These are phyloP conservation scores for Anaeramoeba ignava DNA, from an alignment of 78 protist species.

Conservation along the genomic window DNA sequence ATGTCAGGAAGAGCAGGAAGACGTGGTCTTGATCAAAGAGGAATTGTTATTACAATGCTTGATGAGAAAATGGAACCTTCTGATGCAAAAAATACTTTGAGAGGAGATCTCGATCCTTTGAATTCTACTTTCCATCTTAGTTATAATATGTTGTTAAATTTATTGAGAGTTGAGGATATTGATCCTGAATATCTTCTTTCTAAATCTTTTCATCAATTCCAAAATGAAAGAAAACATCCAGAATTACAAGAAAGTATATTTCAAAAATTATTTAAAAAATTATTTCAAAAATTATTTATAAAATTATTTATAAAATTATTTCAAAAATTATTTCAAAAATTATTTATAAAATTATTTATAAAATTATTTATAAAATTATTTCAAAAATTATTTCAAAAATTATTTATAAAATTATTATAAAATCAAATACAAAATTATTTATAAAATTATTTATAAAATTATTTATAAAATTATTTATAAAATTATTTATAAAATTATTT, in stretches of 20 bases:
- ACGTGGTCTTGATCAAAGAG: conserved; percentile 79
- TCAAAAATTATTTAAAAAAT: no score
- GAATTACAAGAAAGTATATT: neutral
- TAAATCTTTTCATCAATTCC: conserved; percentile 73
- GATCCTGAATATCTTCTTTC: conserved; percentile 56
- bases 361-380: no score
- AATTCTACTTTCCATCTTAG: conserved; percentile 66
- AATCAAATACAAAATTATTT: no score
- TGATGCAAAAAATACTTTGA: neutral
- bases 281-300: no score
- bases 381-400: no score
- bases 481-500: no score
- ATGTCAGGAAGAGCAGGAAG: conserved; percentile 97
- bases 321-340: no score
- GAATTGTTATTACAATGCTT: conserved; percentile 76
- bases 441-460: no score
- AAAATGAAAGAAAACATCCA: conserved; percentile 14
- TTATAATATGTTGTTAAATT: conserved; percentile 76
- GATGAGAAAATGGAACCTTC: conserved; percentile 67
- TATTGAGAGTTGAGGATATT: conserved; percentile 59
- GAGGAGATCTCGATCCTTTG: conserved; percentile 66
- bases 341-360: no score
- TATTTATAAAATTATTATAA: no score
- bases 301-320: no score
- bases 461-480: no score